phyloP scores from a whole-genome alignment of 1,284 basidiomycete species.

The Austroboletus olivaceoglutinosus region DNA sequence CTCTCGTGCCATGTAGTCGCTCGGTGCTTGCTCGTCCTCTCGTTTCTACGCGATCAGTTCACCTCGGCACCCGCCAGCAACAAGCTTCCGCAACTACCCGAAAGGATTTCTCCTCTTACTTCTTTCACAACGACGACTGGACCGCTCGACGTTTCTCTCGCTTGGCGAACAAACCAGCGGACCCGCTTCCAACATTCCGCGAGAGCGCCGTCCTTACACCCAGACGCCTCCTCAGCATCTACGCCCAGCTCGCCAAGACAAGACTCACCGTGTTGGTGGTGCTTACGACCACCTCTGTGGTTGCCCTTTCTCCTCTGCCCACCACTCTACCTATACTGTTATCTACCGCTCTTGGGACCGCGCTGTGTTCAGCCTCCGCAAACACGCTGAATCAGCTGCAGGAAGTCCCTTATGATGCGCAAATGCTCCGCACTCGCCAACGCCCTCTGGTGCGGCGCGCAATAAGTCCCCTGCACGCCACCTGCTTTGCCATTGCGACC shows the following conservation, averaged over 20 bases:
- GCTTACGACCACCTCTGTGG: slow-evolving; percentile 89
- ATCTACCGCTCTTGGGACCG: slow-evolving; percentile 86
- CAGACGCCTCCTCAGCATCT: slow-evolving; percentile 60
- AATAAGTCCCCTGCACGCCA: slow-evolving; percentile 83
- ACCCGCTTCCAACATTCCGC: slow-evolving; percentile 18
- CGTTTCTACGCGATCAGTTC: slow-evolving; percentile 4
- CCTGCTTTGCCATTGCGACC: slow-evolving; percentile 73
- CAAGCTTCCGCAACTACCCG: slow-evolving; percentile 13
- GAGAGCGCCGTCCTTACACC: slow-evolving; percentile 47
- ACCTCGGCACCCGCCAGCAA: background rate
- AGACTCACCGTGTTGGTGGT: slow-evolving; percentile 88
- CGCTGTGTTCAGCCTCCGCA: slow-evolving; percentile 89
- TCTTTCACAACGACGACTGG: slow-evolving; percentile 58
- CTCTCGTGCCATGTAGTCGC: slow-evolving; percentile 13
- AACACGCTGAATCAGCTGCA: slow-evolving; percentile 95
- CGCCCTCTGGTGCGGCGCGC: slow-evolving; percentile 86
- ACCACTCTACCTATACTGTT: slow-evolving; percentile 81
- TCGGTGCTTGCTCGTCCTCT: slow-evolving; percentile 8
- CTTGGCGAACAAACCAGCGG: slow-evolving; percentile 5
- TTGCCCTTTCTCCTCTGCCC: slow-evolving; percentile 88
- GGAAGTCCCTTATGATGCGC: slow-evolving; percentile 95
- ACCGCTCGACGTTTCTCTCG: slow-evolving; percentile 15
- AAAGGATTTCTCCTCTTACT: slow-evolving; percentile 52
- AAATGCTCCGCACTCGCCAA: slow-evolving; percentile 90
- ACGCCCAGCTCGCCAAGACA: slow-evolving; percentile 85